Evolutionary conservation across 2,329 filamentous ascomycete genomes (phyloP).

Genomic region (Biscogniauxia sp.): DNA sequence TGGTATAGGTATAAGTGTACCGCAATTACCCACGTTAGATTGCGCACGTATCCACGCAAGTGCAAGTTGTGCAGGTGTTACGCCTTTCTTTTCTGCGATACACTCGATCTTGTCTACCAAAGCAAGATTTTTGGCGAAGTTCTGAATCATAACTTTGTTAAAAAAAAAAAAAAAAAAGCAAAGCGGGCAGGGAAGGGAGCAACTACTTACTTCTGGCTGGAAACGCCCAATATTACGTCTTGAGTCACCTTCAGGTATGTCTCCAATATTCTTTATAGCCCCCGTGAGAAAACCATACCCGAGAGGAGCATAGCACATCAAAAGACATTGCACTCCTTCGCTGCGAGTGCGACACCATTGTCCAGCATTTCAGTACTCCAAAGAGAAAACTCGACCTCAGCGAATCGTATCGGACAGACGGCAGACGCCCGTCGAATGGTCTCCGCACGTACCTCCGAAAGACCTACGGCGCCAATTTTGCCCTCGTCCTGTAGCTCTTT

Average conservation of each 20-base stretch:
- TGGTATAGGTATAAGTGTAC: constrained; percentile 4
- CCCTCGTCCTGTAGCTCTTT: constrained; percentile 32
- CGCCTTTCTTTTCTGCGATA: constrained; percentile 1
- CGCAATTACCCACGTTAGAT: constrained; percentile 1
- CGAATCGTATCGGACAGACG: constrained; percentile 53
- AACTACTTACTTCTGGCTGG: constrained; percentile 40
- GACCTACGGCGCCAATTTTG: constrained; percentile 27
- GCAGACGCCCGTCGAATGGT: constrained; percentile 43
- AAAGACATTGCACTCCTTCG: too few relatives aligned
- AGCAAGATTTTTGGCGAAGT: constrained; percentile 3
- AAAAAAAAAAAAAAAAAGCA: too few relatives aligned
- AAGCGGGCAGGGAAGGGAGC: too few relatives aligned
- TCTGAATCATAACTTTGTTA: background rate
- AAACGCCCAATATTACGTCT: constrained; percentile 43
- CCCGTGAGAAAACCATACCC: constrained; percentile 53
- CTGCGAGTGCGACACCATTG: constrained; percentile 47
- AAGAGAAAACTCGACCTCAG: constrained; percentile 61
- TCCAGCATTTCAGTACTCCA: constrained; percentile 53
- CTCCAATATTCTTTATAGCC: constrained; percentile 40
- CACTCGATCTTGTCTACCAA: background rate
- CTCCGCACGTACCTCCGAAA: constrained; percentile 32
- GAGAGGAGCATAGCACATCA: constrained; percentile 49
- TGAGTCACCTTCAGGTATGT: constrained; percentile 46
- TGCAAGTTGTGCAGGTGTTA: constrained; percentile 1
- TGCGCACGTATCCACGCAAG: constrained; percentile 4